Conservation (phyloP, 2,329 filamentous ascomycete genomes). For the Pseudopyricularia javanii region DNA sequence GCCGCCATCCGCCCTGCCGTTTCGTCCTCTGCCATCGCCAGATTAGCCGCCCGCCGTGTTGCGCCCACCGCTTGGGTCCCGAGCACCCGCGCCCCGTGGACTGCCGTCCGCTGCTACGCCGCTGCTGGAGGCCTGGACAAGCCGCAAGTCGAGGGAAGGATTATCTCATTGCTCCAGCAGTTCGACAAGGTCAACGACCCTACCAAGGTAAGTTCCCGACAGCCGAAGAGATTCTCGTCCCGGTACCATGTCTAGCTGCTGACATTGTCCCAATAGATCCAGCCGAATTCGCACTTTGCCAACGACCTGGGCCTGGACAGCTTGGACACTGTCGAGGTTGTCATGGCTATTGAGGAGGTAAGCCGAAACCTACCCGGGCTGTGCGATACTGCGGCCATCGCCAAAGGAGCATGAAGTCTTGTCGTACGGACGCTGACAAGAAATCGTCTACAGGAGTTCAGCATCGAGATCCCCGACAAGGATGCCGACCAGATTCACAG, state of each 20-base stretch:
- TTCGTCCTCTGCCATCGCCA: constrained; percentile 48
- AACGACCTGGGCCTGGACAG: constrained; percentile 12
- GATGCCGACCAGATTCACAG: constrained; percentile 91
- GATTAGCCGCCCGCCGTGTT: constrained; percentile 42
- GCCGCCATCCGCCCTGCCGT: constrained; percentile 38
- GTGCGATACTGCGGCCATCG: no score
- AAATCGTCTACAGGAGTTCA: constrained; percentile 34
- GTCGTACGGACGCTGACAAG: neutral
- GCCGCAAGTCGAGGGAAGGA: constrained; percentile 74
- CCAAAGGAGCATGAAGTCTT: no score
- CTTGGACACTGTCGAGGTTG: constrained; percentile 75
- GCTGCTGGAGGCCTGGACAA: constrained; percentile 56
- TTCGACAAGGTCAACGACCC: constrained; percentile 87
- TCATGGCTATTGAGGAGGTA: constrained; percentile 99
- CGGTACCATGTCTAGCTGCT: neutral
- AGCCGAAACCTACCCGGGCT: constrained; percentile 8
- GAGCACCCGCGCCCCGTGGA: constrained; percentile 42
- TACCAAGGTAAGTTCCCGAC: constrained; percentile 39
- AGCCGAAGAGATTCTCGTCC: neutral
- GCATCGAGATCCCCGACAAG: constrained; percentile 98
- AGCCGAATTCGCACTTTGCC: constrained; percentile 59
- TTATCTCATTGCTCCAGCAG: constrained; percentile 83
- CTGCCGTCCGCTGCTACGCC: constrained; percentile 74
- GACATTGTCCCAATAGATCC: constrained; percentile 49
- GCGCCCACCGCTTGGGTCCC: constrained; percentile 33